Base-by-base conservation (phyloP, 441 rosid species). In the Cnidoscolus chayamansa region DNA sequence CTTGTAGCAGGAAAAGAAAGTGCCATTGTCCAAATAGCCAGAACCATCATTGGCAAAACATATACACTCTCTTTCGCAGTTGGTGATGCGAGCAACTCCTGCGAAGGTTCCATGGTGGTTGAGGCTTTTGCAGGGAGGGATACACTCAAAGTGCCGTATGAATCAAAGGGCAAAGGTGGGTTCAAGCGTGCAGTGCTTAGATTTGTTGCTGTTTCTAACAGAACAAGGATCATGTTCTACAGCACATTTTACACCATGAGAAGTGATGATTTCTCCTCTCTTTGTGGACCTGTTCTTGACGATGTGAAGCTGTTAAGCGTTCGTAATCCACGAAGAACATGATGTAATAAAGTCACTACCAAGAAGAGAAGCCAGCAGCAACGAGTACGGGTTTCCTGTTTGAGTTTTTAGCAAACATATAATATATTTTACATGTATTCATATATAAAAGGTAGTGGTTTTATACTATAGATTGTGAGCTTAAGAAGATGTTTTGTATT, bases 1-100 rank as follows among this genome's bases (percentile, higher is more conserved):
- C 95, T 93, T 0, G 87, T 89, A 0, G 97, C 87, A 10, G 98
- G 98, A 30, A 90, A 82, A 82, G 98, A 93, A 60, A 89, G 98
- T 56, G 92, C 92, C 20, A 51, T 93, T 16, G 81, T 89, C 0
- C 97, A 93, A 59, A 63, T 93, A 0, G 86, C 81, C 4, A 79
- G 79, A 30, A 93, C 97, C 55, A 48, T 62, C 0, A 11, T 53
- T 0, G 88, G 89, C 55, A 86, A 75, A 66, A 74, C 72, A 31
- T 88, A 91, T 7, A 81, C 81, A 47, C 94, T 93, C 35, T 63
- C 87, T 0, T 90, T 91, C 57, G 73, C 74, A 0, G 88, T 88
- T 0, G 98, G 98, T 0, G 95, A 93, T 68, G 94, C 95, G 0
- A 84, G 84, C 43, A 86, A 93, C 61, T 45, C 73, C 6, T 93